These are phyloP conservation scores for Russula abietina DNA, from an alignment of 768 basidiomycete species.

Conservation along the genomic window DNA sequence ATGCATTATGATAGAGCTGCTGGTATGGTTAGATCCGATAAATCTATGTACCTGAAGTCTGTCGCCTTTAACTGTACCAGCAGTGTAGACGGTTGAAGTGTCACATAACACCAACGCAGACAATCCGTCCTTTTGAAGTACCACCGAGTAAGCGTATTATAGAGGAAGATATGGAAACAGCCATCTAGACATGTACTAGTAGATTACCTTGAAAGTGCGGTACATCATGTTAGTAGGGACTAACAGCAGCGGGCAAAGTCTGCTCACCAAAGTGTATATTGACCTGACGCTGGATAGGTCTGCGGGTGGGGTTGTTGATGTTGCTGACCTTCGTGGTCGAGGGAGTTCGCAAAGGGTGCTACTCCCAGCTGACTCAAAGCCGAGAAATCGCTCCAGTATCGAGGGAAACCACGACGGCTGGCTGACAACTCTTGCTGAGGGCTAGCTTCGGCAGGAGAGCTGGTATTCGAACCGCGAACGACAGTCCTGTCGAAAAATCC, in stretches of 20 bases:
- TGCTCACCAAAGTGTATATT: conserved; percentile 23
- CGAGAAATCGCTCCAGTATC: conserved; percentile 36
- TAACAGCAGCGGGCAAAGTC: neutral
- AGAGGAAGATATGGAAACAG: neutral
- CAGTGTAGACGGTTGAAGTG: neutral
- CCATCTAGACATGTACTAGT: neutral
- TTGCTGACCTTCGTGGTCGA: conserved; percentile 16
- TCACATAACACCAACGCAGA: neutral
- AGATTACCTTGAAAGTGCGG: conserved; percentile 1
- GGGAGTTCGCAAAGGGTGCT: conserved; percentile 28
- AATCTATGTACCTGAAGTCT: neutral
- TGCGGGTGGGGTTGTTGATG: conserved; percentile 15
- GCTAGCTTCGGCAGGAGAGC: neutral
- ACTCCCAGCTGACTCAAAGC: conserved; percentile 32
- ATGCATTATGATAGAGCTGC: neutral
- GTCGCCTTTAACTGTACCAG: conserved; percentile 7
- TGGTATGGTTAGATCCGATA: conserved; percentile 4
- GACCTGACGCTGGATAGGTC: conserved; percentile 18
- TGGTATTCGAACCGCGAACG: conserved; percentile 13
- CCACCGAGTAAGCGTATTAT: neutral
- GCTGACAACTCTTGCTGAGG: conserved; percentile 8
- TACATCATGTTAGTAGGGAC: neutral
- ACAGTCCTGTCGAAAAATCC: conserved; percentile 52
- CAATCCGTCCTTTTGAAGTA: conserved; percentile 4
- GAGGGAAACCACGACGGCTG: conserved; percentile 30